Base-by-base conservation (phyloP, 176 grass and related monocot genomes). In the Musa beccarii region DNA sequence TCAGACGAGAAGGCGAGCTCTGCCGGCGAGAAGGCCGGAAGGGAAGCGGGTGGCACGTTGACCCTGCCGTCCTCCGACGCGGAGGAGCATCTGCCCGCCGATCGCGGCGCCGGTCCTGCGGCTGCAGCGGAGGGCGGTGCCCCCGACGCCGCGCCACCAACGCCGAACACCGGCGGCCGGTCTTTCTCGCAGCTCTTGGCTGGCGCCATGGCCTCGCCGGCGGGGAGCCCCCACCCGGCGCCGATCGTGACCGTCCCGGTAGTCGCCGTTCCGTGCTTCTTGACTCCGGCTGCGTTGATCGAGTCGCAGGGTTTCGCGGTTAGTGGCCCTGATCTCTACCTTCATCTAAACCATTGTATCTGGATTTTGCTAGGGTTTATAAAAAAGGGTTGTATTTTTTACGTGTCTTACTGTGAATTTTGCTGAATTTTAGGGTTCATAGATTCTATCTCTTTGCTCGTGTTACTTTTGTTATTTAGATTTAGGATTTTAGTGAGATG, bases 271-370 rank as follows among this genome's bases (percentile, higher is more conserved):
- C 87, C 85, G 0, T 87, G 85, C 74, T 87, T 93, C 78, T 72
- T 91, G 22, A 78, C 88, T n/a, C 66, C 81, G 10, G 80, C 80
- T 22, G 68, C 75, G 74, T 66, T 87, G 77, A 83, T 87, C 54
- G 85, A 87, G 53, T 62, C 88, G 52, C 79, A 86, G 3, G 80
- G 84, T 1, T 98, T 98, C 28, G 25, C 75, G 82, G 94, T 98
- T 74, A 66, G 94, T 93, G 73, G 57, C 68, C 26, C 7, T 51
- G 53, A 79, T 53, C 69, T 73, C 14, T 66, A 76, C 68, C 72
- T 52, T 68, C 1, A 4, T 6, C 65, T 17, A 66, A 43, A 43
- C 34, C 34, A 6, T 43, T 43, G 34, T 43, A 5, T 43, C 34
- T 43, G 34, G 34, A 43, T 43, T 29, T 43, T 43, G 34, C 34